These are phyloP conservation scores for Psilocybe cyanescens DNA, from an alignment of 768 basidiomycete genomes.

Conservation along the genomic window DNA sequence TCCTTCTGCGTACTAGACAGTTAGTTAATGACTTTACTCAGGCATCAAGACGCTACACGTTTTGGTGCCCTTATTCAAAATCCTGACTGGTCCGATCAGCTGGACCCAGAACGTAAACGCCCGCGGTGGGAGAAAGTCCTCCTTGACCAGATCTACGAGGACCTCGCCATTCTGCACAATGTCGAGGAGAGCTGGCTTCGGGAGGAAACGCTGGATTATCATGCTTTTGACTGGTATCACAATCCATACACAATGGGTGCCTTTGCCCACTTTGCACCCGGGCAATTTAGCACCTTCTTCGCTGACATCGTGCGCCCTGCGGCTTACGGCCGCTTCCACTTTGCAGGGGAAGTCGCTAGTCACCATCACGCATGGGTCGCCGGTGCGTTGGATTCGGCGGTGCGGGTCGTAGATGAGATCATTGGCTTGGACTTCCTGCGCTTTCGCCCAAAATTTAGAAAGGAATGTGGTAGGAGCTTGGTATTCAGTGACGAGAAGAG, in stretches of 20 bases:
- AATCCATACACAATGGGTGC: slow-evolving; percentile 11
- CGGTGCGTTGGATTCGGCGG: slow-evolving; percentile 11
- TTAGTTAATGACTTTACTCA: not conserved
- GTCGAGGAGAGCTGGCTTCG: not conserved
- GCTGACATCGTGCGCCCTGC: slow-evolving; percentile 3
- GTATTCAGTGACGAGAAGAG: too few relatives aligned
- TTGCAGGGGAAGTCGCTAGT: slow-evolving; percentile 11
- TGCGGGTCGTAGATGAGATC: slow-evolving; percentile 9
- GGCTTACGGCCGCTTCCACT: slow-evolving; percentile 8
- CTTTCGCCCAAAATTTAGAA: too few relatives aligned
- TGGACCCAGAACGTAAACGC: not conserved
- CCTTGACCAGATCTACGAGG: slow-evolving; percentile 8
- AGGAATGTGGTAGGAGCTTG: too few relatives aligned
- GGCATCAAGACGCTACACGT: slow-evolving; percentile 10
- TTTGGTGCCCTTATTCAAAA: slow-evolving; percentile 7
- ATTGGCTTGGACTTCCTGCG: not conserved
- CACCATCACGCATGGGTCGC: slow-evolving; percentile 14
- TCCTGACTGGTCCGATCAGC: not conserved
- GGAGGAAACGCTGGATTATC: not conserved
- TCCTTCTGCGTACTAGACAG: not conserved
- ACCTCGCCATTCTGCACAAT: slow-evolving; percentile 3
- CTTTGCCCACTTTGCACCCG: slow-evolving; percentile 10
- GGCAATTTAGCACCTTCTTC: slow-evolving; percentile 11
- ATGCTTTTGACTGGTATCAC: slow-evolving; percentile 13
- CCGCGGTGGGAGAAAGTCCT: slow-evolving; percentile 1